A percentile compares a stretch with the other conserved stretches of the same genome.
These are phyloP conservation scores for Phytopythium delawarense DNA, from an alignment of 352 stramenopile species.

Conservation along the genomic window DNA sequence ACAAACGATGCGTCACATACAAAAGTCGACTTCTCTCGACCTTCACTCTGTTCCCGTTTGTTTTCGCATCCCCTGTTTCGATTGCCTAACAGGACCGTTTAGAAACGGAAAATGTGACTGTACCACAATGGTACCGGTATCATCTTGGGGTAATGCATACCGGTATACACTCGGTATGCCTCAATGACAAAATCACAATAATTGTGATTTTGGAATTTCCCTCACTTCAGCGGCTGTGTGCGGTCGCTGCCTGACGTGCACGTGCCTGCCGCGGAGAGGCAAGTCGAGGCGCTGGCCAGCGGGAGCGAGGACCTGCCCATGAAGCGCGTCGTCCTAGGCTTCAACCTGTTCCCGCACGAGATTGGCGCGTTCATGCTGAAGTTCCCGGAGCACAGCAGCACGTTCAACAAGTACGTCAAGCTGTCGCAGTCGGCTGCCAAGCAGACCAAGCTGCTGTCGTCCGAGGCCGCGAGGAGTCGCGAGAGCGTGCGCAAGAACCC, in stretches of 20 bases:
- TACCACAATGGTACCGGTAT: too few relatives aligned
- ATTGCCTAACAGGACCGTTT: not conserved
- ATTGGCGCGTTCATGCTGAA: constrained; percentile 54
- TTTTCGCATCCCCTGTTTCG: too few relatives aligned
- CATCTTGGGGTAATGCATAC: not conserved
- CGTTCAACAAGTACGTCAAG: constrained; percentile 76
- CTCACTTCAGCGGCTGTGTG: constrained; percentile 63
- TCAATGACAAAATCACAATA: too few relatives aligned
- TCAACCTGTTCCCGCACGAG: constrained; percentile 68
- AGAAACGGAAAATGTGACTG: too few relatives aligned
- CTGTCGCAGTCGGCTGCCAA: constrained; percentile 56
- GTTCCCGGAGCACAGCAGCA: constrained; percentile 61
- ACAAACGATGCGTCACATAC: too few relatives aligned
- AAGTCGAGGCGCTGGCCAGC: not conserved
- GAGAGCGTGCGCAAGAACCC: constrained; percentile 49
- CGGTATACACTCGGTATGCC: not conserved
- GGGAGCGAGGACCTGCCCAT: constrained; percentile 7
- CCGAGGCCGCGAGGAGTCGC: constrained; percentile 34
- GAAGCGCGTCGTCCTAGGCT: constrained; percentile 67
- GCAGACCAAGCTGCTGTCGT: constrained; percentile 28
- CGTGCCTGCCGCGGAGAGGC: not conserved
- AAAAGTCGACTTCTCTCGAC: too few relatives aligned
- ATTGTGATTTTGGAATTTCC: too few relatives aligned
- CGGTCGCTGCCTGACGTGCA: constrained; percentile 23
- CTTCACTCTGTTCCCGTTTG: too few relatives aligned